These are phyloP conservation scores for Rhodotorula paludigena DNA, from an alignment of 768 basidiomycete genomes.

Conservation along the genomic window DNA sequence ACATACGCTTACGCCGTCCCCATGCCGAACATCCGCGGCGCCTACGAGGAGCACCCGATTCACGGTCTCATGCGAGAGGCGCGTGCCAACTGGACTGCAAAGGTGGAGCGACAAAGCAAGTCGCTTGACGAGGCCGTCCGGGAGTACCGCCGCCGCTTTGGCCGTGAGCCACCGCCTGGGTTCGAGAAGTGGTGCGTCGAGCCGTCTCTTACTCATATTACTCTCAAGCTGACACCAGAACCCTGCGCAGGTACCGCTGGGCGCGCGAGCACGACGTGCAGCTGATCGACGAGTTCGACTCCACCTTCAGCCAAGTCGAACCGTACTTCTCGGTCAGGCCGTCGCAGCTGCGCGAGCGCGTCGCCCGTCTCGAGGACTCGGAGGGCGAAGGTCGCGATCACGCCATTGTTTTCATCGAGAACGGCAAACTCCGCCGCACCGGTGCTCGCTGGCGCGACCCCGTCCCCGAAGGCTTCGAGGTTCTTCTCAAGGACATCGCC, in stretches of 20 bases:
- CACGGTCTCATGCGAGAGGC: constrained; percentile 50
- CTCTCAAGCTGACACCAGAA: too few species aligned
- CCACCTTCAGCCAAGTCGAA: constrained; percentile 51
- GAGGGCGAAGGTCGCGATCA: constrained; percentile 12
- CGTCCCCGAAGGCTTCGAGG: constrained; percentile 17
- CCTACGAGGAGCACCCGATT: constrained; percentile 50
- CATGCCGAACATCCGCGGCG: constrained; percentile 44
- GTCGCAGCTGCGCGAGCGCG: constrained; percentile 21
- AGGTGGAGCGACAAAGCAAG: constrained; percentile 68
- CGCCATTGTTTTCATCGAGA: constrained; percentile 18
- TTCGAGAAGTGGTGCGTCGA: constrained; percentile 94
- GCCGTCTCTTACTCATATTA: too few species aligned
- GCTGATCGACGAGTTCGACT: constrained; percentile 81
- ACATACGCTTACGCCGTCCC: constrained; percentile 9
- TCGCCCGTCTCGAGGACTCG: constrained; percentile 15
- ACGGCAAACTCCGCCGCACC: background rate
- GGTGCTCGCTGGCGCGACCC: constrained; percentile 11
- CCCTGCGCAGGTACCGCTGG: too few species aligned
- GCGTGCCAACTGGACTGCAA: constrained; percentile 50
- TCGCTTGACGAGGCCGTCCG: constrained; percentile 69
- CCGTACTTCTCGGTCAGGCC: constrained; percentile 51
- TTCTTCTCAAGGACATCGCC: constrained; percentile 26
- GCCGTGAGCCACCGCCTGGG: constrained; percentile 72
- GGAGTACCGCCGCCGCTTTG: constrained; percentile 75
- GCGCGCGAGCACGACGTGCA: constrained; percentile 63